Evolutionary conservation across 495 filamentous ascomycete species (phyloP), one percentile per base, ranked within the genome.

Genomic region (Lasiosphaeria miniovina): DNA sequence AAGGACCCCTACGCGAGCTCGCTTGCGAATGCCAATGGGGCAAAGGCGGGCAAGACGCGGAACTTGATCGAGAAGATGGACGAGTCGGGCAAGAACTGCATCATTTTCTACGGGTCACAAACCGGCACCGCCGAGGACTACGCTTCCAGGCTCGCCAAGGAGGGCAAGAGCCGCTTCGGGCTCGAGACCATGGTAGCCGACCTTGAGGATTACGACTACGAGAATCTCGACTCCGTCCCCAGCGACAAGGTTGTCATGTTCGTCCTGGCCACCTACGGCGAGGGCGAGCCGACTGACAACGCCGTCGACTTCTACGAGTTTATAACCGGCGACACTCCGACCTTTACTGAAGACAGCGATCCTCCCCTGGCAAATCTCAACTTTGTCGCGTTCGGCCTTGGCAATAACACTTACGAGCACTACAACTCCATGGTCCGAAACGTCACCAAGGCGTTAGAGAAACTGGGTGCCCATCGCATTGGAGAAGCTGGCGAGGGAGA

Each of bases 301-400:
- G 94, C 94, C 3, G 95, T 98, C 41, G 95, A 98, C 59, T 98
- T 98, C 78, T 97, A 96, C 78, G 95, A 98, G 69, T 98, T 97
- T 78, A 84, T 98, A 72, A 90, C 81, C 52, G 82, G 82, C 54
- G 91, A 96, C 14, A 89, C 91, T 55, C 79, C 88, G 14, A 73
- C 86, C 51, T 98, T 99, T 75, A 90, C 90, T 57, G 83, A 89
- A 63, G 86, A 86, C 58, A 84, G 86, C 34, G 90, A 93, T 4
- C 81, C 86, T 64, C 85, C 93, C 35, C 85, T 99, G 15, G 83
- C 78, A 36, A 91, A 90, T 61, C 81, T 99, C 67, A 93, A 93
- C 71, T 99, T 90, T 68, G 90, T 99, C 67, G 82, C 93, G 48
- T 99, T 99, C 71, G 94, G 94, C 68, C 84, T 99, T 10, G 94